Base-by-base conservation (phyloP, 225 moss, liverwort and hornwort genomes). In the Rhytidiadelphus loreus region DNA sequence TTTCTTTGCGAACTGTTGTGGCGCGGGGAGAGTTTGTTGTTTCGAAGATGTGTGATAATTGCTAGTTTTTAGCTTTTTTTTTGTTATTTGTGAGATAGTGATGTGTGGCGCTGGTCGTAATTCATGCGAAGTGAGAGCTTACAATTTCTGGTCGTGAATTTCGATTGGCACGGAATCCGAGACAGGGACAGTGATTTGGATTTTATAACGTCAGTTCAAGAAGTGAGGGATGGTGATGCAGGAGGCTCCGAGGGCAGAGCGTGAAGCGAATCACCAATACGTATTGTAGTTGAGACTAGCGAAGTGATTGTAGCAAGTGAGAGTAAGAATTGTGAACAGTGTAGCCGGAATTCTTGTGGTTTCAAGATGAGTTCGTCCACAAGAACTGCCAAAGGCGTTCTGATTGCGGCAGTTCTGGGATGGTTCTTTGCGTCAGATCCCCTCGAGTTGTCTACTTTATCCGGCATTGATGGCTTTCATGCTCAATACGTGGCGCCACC, bases 381-480 rank as follows among this genome's bases (percentile, higher is more conserved):
- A n/a, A n/a, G n/a, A n/a, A n/a, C 59, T 86, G 80, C 86, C 8
- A 70, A 73, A 82, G 83, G 90, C 74, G 77, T 89, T 70, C 53
- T 91, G 70, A 88, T 92, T 46, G 81, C 86, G 83, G 91, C 72
- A 63, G 86, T 89, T 57, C 33, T 93, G 58, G 89, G 81, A 46
- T 93, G 93, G 93, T 93, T 90, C 83, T 77, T 93, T 48, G 91
- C 91, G 55, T 89, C 91, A 73, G 92, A 93, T 89, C 93, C 93
- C 41, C 86, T 93, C 20, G 89, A 87, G 57, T 77, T 92, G 59
- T 93, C 93, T 82, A 39, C 81, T 72, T 86, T 92, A 64, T 83
- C 91, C 77, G 89, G 91, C n/a, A 83, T 93, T 58, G 88, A 88
- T 44, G 91, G 87, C 64, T 93, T 93, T 68, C 89, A 91, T 74